These are phyloP conservation scores for Camellia oleifera DNA, from an alignment of 179 eudicot species.

Conservation along the genomic window DNA sequence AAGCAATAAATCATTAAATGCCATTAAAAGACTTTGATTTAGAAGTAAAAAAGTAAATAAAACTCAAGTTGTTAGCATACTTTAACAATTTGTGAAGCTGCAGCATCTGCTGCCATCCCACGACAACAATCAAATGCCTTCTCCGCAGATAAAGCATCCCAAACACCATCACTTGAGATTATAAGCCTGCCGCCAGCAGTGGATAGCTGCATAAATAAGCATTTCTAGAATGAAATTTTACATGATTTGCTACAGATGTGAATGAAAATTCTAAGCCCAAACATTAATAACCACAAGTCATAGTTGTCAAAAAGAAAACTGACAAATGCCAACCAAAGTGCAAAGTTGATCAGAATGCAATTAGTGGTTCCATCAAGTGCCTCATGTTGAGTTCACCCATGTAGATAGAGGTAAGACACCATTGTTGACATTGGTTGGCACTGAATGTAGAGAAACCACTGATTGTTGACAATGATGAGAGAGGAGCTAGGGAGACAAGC, in stretches of 20 bases:
- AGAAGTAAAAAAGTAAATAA: neutral
- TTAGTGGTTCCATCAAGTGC: neutral
- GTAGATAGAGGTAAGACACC: too few relatives aligned
- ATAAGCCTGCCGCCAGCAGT: slow-evolving; percentile 86
- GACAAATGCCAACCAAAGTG: neutral
- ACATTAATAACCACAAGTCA: neutral
- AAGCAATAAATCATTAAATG: neutral
- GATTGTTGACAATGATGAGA: too few relatives aligned
- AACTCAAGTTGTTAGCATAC: slow-evolving; percentile 32
- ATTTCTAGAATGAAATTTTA: neutral
- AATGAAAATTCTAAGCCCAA: neutral
- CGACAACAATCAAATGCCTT: slow-evolving; percentile 80
- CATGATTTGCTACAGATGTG: neutral
- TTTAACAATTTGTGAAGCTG: slow-evolving; percentile 85
- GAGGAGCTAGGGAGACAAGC: too few relatives aligned
- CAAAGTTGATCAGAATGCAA: neutral
- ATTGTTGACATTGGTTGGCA: too few relatives aligned
- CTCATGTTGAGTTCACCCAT: too few relatives aligned
- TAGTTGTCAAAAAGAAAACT: neutral
- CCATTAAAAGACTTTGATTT: neutral
- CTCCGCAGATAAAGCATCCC: slow-evolving; percentile 95
- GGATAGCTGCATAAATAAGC: slow-evolving; percentile 58
- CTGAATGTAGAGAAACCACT: too few relatives aligned
- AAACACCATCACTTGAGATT: slow-evolving; percentile 92
- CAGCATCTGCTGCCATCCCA: slow-evolving; percentile 80